Evolutionary conservation across 1,284 basidiomycete species (phyloP).

Genomic region (Ceratorhiza oryzae-sativae): DNA sequence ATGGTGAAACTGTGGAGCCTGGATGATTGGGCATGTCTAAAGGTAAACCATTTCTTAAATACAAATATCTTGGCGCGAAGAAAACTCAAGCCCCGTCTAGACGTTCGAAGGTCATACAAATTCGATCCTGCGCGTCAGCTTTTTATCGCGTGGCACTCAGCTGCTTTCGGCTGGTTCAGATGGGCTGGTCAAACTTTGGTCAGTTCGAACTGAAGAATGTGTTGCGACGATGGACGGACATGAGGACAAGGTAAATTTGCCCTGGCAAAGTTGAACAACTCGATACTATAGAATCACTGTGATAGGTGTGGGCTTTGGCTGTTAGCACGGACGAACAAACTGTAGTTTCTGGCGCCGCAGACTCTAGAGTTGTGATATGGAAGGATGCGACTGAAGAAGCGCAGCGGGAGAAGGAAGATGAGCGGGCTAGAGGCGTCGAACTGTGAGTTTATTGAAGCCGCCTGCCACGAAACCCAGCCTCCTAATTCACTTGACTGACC

Average conservation of each 20-base stretch:
- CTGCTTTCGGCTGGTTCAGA: slow-evolving; percentile 90
- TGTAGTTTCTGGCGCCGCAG: slow-evolving; percentile 91
- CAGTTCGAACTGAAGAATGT: slow-evolving; percentile 87
- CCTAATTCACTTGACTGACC: background rate
- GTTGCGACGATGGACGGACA: slow-evolving; percentile 92
- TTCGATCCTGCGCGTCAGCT: slow-evolving; percentile 92
- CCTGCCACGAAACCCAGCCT: too few species aligned
- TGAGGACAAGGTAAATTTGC: slow-evolving; percentile 79
- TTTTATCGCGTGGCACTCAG: slow-evolving; percentile 84
- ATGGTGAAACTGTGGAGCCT: slow-evolving; percentile 94
- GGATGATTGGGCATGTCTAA: slow-evolving; percentile 88
- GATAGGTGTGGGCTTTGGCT: slow-evolving; percentile 95
- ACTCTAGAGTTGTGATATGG: slow-evolving; percentile 94
- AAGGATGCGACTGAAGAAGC: slow-evolving; percentile 87
- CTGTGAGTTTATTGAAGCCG: background rate
- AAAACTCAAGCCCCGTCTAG: slow-evolving; percentile 47
- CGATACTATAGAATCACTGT: slow-evolving; percentile 8
- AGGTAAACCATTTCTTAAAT: slow-evolving; percentile 52
- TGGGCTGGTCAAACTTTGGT: slow-evolving; percentile 96
- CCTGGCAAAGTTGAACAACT: background rate
- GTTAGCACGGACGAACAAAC: slow-evolving; percentile 77
- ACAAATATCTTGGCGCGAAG: background rate
- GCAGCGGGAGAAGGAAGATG: slow-evolving; percentile 73
- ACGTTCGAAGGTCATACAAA: slow-evolving; percentile 98
- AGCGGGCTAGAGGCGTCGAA: slow-evolving; percentile 60